phyloP scores from a whole-genome alignment of 2,329 filamentous ascomycete genomes.

The Aschersonia sp. region DNA sequence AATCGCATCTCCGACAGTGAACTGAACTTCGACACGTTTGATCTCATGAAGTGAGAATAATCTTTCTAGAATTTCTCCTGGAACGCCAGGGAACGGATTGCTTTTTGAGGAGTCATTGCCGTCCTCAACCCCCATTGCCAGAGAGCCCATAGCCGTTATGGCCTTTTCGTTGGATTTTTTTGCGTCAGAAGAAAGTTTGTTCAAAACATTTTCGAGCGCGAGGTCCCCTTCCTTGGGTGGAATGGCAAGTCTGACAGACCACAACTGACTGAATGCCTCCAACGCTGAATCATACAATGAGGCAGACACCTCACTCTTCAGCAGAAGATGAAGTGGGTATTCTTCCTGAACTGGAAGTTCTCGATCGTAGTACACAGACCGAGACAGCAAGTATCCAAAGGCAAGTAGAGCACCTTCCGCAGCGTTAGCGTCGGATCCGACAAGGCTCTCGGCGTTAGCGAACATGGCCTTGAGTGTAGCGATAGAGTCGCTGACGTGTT shows the following conservation, averaged over 20 bases:
- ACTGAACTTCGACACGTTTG: constrained; percentile 75
- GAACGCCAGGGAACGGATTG: constrained; percentile 15
- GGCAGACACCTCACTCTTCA: constrained; percentile 12
- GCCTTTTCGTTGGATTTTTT: constrained; percentile 73
- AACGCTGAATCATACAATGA: constrained; percentile 29
- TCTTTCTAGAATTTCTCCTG: constrained; percentile 46
- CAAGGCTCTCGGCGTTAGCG: constrained; percentile 22
- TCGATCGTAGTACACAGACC: constrained; percentile 27
- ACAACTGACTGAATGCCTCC: constrained; percentile 30
- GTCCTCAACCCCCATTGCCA: constrained; percentile 47
- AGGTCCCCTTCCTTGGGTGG: constrained; percentile 14
- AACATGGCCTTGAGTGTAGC: constrained; percentile 27
- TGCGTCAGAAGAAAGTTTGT: constrained; percentile 50
- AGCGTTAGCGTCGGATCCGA: constrained; percentile 27
- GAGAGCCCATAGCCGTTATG: constrained; percentile 63
- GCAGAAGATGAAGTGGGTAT: constrained; percentile 18
- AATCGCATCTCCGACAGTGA: constrained; percentile 79
- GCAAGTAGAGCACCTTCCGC: constrained; percentile 32
- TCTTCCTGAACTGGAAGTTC: constrained; percentile 11
- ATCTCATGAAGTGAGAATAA: constrained; percentile 71
- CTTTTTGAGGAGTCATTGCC: background rate
- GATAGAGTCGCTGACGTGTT: constrained; percentile 12
- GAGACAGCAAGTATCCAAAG: constrained; percentile 27
- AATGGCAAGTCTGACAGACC: constrained; percentile 27
- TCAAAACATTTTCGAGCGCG: constrained; percentile 32